Base-by-base conservation (phyloP, 2,329 filamentous ascomycete species). In the Diaporthe batatas region DNA sequence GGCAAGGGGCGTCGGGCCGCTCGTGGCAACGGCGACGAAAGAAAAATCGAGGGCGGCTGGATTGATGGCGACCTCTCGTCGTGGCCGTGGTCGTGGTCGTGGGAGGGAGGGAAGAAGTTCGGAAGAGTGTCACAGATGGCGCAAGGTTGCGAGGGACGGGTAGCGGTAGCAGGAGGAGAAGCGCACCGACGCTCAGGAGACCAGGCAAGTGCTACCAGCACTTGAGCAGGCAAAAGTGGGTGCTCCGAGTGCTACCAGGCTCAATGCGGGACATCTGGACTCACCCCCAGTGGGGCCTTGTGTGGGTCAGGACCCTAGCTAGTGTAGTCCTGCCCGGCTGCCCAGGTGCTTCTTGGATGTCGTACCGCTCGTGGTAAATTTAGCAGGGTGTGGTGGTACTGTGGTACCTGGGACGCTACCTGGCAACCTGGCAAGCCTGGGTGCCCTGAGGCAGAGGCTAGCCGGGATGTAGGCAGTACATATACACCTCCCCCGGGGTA, bases 61-160 rank as follows among this genome's bases (percentile, higher is more conserved):
- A 21, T 54, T 54, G 68, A 53, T 53, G 68, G 34, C 68, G 42
- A 59, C 55, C 68, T 70, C 53, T 62, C 34, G 44, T 53, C 55
- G 36, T 81, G 14, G 39, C 16, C 44, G 44, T 42, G 80, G 75
- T 78, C 77, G 77, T 81, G 80, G 75, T 78, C 77, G 77, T 81
- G 78, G 80, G 81, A 70, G 73, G 71, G 54, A 55, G 16, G n/a
- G 54, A 68, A 32, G 39, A 68, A 44, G 42, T 34, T 39, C n/a
- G 47, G 62, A 14, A 53, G 32, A n/a, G 55, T 59, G 68, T 62
- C 55, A 44, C 55, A 69, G 44, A 49, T 59, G 42, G 68, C 42
- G 25, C 68, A 39, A 53, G 68, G 58, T 54, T 62, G 55, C 53
- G 55, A 62, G 68, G 68, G 55, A 70, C 68, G 62, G 62, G 29